Conservation (phyloP, 352 stramenopile species). For the Phytophthora cryptogea region DNA sequence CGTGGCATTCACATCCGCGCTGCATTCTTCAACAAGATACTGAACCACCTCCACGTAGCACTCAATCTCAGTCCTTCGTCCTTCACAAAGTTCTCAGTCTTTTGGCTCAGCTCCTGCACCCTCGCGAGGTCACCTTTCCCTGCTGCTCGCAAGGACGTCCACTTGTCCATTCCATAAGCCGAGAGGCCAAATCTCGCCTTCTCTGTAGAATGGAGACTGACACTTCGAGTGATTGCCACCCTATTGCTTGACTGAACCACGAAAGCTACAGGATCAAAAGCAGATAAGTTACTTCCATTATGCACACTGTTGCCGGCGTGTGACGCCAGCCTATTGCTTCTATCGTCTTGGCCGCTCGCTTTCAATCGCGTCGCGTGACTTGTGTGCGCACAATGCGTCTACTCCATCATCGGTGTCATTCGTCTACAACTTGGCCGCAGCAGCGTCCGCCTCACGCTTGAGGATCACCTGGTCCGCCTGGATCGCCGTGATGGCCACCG, state of each 20-base stretch:
- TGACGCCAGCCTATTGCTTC: slow-evolving; percentile 16
- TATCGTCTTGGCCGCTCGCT: slow-evolving; percentile 17
- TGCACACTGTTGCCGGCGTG: slow-evolving; percentile 11
- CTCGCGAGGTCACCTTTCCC: too few relatives aligned
- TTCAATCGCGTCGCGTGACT: slow-evolving; percentile 10
- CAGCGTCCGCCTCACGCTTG: slow-evolving; percentile 28
- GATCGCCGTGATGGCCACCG: slow-evolving; percentile 87
- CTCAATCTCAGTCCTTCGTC: too few relatives aligned
- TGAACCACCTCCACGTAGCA: too few relatives aligned
- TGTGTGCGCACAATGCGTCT: slow-evolving; percentile 9
- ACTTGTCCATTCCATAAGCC: too few relatives aligned
- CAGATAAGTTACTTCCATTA: slow-evolving; percentile 39
- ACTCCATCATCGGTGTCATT: slow-evolving; percentile 15
- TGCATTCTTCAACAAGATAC: neutral
- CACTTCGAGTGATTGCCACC: too few relatives aligned
- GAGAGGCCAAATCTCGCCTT: too few relatives aligned
- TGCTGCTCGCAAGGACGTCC: too few relatives aligned
- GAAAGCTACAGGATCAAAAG: slow-evolving; percentile 8
- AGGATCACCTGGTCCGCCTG: slow-evolving; percentile 74
- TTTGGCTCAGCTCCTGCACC: too few relatives aligned
- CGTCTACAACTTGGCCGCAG: slow-evolving; percentile 24
- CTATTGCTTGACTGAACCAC: too few relatives aligned
- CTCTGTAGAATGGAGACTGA: too few relatives aligned
- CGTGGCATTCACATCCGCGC: neutral
- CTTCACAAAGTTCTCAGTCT: too few relatives aligned